Base-by-base conservation (phyloP, 208 protist genomes). In the Trypanosoma avium region DNA sequence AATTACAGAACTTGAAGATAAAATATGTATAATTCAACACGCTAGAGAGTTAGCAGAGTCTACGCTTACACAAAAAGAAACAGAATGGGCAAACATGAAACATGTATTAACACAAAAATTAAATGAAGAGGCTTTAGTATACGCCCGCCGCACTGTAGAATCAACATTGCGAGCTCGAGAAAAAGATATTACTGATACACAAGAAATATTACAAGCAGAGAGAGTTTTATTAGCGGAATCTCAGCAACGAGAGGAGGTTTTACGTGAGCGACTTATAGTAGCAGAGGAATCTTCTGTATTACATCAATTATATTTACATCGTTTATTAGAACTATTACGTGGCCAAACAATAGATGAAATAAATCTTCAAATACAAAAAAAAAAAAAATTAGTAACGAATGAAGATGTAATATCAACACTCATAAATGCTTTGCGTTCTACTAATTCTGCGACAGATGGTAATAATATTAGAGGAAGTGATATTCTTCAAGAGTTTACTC, bases 161-260 rank as follows among this genome's bases (percentile, higher is more conserved):
- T 36, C 54, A 30, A 40, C 58, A 30, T 29, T 65, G 48, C 46
- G 29, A 12, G 47, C 0, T 10, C 50, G 49, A 21, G 54, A 67
- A 55, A 53, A 72, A 30, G 27, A 50, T 19, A 6, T 71, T 12
- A 26, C 47, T n/a, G 49, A 63, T 22, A 19, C 35, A 5, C 47
- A 72, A n/a, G 58, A 52, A 3, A 45, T 64, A 56, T 56, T 75
- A 38, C 43, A 7, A 9, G n/a, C n/a, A 4, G 55, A 58, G 49
- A 24, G 59, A 33, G 61, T 21, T 21, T 43, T 50, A 45, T 32
- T 61, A 5, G 43, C 58, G 17, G 54, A 30, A 22, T 27, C 33
- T 15, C 27, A 40, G 10, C 47, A 70, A 21, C 65, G 65, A n/a
- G 65, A 70, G 48, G 47, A 70, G 36, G 43, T 49, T 27, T 48